A percentile compares a stretch with the other conserved stretches of the same genome.
phyloP scores from a whole-genome alignment of 2,329 filamentous ascomycete species.

The Phyllosticta citribraziliensis region DNA sequence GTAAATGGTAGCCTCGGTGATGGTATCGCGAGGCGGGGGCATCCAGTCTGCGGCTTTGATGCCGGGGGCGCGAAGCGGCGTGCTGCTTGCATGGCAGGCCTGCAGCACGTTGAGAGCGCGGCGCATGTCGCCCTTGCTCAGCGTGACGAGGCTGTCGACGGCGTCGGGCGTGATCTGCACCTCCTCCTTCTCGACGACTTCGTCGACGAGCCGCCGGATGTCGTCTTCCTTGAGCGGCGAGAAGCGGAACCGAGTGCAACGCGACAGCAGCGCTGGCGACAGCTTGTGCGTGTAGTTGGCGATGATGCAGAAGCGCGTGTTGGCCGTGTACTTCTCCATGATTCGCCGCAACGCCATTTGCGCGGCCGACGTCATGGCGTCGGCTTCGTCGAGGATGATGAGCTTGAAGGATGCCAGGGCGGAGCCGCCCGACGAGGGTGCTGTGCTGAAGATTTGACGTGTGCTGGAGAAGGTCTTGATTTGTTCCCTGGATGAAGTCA shows the following conservation, averaged over 20 bases:
- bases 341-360: constrained; percentile 95
- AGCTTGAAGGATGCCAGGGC: constrained; percentile 75
- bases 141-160: constrained; percentile 67
- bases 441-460: constrained; percentile 86
- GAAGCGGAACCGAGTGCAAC: constrained; percentile 92
- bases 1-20: constrained; percentile 88
- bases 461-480: constrained; percentile 99
- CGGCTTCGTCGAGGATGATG: constrained; percentile 96
- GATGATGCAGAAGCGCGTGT: constrained; percentile 96
- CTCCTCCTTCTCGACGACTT: constrained; percentile 77
- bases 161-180: constrained; percentile 77
- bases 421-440: constrained; percentile 38
- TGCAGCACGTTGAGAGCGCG: constrained; percentile 90
- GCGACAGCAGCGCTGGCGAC: constrained; percentile 79
- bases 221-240: constrained; percentile 84
- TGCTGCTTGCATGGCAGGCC: constrained; percentile 89
- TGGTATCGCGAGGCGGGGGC: constrained; percentile 57
- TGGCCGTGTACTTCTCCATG: constrained; percentile 99
- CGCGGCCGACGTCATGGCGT: constrained; percentile 97
- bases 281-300: constrained; percentile 99
- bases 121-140: constrained; percentile 95
- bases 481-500: constrained; percentile 51
- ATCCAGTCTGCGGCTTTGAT: constrained; percentile 28
- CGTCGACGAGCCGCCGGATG: constrained; percentile 76
- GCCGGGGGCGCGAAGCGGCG: constrained; percentile 42